phyloP scores from a whole-genome alignment of 176 grass and related monocot species.

The Saccharum spontaneum region DNA sequence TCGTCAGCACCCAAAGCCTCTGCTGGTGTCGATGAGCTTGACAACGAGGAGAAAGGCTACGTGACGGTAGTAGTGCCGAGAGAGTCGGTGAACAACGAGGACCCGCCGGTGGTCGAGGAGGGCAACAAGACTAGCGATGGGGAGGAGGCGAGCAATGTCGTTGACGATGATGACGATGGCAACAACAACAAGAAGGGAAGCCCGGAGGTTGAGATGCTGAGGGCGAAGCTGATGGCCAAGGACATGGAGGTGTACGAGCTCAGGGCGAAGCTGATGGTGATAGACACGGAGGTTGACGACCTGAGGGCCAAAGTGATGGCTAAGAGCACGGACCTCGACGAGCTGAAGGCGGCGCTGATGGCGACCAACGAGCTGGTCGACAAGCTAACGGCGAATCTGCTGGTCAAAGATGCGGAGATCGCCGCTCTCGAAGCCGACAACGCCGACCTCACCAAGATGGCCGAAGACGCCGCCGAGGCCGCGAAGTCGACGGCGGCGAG shows the following conservation, averaged over 20 bases:
- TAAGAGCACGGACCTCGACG: conserved; percentile 27
- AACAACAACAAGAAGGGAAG: background rate
- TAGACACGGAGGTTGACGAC: conserved; percentile 37
- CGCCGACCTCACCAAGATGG: conserved; percentile 44
- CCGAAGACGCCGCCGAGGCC: conserved; percentile 1
- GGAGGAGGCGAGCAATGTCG: conserved; percentile 2
- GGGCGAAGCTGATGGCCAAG: conserved; percentile 49
- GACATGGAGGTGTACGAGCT: conserved; percentile 39
- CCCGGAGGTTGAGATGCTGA: conserved; percentile 36
- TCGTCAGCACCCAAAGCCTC: background rate
- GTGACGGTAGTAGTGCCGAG: background rate
- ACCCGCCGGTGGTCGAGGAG: background rate
- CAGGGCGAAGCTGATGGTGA: conserved; percentile 48
- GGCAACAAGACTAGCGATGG: background rate
- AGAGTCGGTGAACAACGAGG: background rate
- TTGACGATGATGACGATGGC: background rate
- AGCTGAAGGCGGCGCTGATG: conserved; percentile 26
- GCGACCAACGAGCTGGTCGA: conserved; percentile 25
- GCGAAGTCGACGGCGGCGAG: background rate
- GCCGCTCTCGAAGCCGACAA: conserved; percentile 47
- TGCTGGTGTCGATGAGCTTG: background rate
- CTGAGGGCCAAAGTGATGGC: conserved; percentile 40
- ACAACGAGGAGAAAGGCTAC: conserved; percentile 13
- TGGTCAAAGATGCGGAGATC: conserved; percentile 46
- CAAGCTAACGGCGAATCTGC: conserved; percentile 28